Percentiles rank a stretch among this genome's conserved stretches.
Evolutionary conservation across 257 asterid genomes (phyloP).

Genomic region (Lycium barbarum): DNA sequence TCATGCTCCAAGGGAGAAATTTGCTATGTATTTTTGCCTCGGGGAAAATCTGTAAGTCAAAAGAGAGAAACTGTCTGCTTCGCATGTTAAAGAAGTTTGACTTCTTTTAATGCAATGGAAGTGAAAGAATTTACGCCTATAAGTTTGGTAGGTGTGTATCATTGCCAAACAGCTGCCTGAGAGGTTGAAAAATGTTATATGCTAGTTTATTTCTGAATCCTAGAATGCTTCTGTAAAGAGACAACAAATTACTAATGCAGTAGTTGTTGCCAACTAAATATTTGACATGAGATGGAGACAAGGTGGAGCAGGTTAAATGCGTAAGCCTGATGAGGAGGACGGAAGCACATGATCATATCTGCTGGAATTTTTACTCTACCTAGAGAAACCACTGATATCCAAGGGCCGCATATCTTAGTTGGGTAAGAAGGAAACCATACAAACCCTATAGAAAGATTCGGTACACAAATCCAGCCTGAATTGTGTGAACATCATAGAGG

Average conservation of each 20-base stretch:
- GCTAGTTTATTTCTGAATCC: constrained; percentile 5
- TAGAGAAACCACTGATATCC: constrained; percentile 6
- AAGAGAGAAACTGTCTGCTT: not conserved
- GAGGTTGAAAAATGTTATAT: not conserved
- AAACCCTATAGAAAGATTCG: not conserved
- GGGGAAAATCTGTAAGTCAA: constrained; percentile 10
- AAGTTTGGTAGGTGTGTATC: not conserved
- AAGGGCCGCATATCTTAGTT: not conserved
- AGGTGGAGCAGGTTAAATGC: not conserved
- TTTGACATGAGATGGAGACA: not conserved
- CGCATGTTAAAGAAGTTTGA: not conserved
- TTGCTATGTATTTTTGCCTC: not conserved
- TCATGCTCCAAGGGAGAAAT: not conserved
- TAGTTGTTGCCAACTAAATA: not conserved
- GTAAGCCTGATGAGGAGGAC: not conserved
- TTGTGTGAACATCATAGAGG: constrained; percentile 5
- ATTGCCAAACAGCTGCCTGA: constrained; percentile 15
- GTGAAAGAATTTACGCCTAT: not conserved
- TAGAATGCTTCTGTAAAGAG: not conserved
- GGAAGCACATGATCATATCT: not conserved
- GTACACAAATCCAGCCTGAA: not conserved
- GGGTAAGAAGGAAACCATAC: not conserved
- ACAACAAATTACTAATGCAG: constrained; percentile 2
- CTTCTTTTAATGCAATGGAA: constrained; percentile 5
- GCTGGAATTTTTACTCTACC: not conserved